Conservation (phyloP, 2,329 filamentous ascomycete genomes). For the Torrubiella hemipterigena region DNA sequence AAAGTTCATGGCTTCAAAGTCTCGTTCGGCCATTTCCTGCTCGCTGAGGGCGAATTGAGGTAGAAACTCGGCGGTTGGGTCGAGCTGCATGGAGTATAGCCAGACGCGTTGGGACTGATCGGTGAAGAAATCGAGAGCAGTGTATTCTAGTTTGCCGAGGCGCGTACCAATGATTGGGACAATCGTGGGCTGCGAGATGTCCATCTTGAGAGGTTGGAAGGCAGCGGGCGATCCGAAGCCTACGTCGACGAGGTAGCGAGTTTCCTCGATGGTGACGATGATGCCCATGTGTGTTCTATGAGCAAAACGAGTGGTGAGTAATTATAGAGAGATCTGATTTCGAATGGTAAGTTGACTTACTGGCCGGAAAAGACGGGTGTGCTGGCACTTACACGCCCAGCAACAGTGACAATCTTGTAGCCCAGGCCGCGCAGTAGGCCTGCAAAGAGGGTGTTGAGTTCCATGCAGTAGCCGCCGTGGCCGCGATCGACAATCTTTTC, state of each 20-base stretch:
- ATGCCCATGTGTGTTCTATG: slow-evolving; percentile 46
- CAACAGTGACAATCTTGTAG: slow-evolving; percentile 35
- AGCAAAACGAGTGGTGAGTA: neutral
- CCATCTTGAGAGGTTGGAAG: slow-evolving; percentile 18
- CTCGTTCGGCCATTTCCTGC: slow-evolving; percentile 31
- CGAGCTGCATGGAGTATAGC: slow-evolving; percentile 22
- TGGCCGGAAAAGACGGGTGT: slow-evolving; percentile 12
- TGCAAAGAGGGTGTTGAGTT: slow-evolving; percentile 32
- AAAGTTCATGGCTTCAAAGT: slow-evolving; percentile 35
- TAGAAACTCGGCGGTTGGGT: slow-evolving; percentile 23
- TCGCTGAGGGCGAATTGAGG: slow-evolving; percentile 40
- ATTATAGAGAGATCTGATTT: slow-evolving; percentile 11
- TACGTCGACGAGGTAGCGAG: slow-evolving; percentile 42
- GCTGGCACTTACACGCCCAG: slow-evolving; percentile 25
- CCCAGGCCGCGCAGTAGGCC: slow-evolving; percentile 34
- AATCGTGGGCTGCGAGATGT: slow-evolving; percentile 13
- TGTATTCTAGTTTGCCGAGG: slow-evolving; percentile 30
- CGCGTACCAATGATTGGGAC: slow-evolving; percentile 27
- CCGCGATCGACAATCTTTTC: slow-evolving; percentile 30
- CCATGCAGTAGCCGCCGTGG: slow-evolving; percentile 42
- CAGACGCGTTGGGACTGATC: slow-evolving; percentile 22
- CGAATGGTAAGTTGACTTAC: slow-evolving; percentile 10
- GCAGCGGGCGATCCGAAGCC: slow-evolving; percentile 38
- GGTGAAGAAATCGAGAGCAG: slow-evolving; percentile 16
- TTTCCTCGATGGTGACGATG: slow-evolving; percentile 38